phyloP scores from a whole-genome alignment of 371 early-diverging fungal genomes.

The Rhizopus delemar region DNA sequence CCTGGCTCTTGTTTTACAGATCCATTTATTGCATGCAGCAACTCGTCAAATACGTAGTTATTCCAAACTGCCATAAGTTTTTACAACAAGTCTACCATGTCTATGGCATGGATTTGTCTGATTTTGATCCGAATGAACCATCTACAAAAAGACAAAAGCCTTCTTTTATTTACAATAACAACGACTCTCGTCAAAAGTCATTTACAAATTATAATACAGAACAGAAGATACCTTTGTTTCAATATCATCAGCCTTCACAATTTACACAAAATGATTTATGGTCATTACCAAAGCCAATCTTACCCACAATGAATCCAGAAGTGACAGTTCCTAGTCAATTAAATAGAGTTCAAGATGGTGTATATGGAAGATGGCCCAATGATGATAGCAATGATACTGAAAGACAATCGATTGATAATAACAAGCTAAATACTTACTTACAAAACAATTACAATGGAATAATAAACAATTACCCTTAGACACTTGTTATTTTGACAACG shows the following conservation, averaged over 20 bases:
- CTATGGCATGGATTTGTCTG: constrained; percentile 17
- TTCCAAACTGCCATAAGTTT: constrained; percentile 42
- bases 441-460: neutral
- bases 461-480: neutral
- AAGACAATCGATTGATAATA: neutral
- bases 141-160: neutral
- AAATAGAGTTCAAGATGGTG: neutral
- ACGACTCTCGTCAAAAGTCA: neutral
- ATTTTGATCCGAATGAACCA: neutral
- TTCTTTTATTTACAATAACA: neutral
- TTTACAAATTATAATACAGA: neutral
- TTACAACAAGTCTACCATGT: constrained; percentile 36
- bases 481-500: too few species aligned
- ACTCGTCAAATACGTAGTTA: constrained; percentile 29
- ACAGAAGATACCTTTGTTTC: neutral
- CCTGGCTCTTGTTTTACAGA: constrained; percentile 40
- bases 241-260: neutral
- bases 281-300: neutral
- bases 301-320: neutral
- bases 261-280: neutral
- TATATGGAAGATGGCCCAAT: neutral
- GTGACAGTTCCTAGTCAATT: constrained; percentile 1
- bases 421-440: neutral
- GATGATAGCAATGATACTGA: neutral
- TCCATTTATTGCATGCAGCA: constrained; percentile 31